phyloP scores from a whole-genome alignment of 1,284 basidiomycete genomes.

The Puccinia novopanici region DNA sequence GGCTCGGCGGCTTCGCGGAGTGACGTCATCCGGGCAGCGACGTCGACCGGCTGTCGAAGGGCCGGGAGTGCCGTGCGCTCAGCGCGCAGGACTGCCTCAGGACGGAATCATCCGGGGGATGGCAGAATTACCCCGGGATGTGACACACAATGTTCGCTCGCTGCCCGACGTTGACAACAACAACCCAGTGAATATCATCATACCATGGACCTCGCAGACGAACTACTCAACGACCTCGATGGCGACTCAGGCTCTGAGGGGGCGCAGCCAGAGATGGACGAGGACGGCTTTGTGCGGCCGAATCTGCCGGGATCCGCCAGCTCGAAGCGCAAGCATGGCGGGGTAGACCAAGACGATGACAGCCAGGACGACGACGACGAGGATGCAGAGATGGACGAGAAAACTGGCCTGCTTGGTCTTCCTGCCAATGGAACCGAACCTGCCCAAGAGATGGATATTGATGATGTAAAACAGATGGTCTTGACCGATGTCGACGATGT shows the following conservation, averaged over 20 bases:
- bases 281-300: conserved; percentile 27
- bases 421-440: conserved; percentile 40
- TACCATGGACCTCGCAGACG: conserved; percentile 36
- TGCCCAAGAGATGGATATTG: conserved; percentile 51
- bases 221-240: conserved; percentile 38
- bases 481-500: conserved; percentile 52
- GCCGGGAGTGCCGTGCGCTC: no score
- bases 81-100: no score
- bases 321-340: conserved; percentile 6
- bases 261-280: not conserved
- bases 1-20: no score
- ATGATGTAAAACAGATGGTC: conserved; percentile 56
- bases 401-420: conserved; percentile 16
- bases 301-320: conserved; percentile 6
- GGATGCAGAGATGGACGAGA: conserved; percentile 2
- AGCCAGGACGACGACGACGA: conserved; percentile 26
- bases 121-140: no score
- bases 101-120: no score
- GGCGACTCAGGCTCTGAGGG: conserved; percentile 40
- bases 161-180: not conserved
- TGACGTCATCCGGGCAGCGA: not conserved
- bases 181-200: not conserved
- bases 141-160: no score
- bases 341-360: not conserved
- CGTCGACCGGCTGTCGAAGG: not conserved